Conservation (phyloP, 208 protist genomes). For the Zelonia costaricensis region DNA sequence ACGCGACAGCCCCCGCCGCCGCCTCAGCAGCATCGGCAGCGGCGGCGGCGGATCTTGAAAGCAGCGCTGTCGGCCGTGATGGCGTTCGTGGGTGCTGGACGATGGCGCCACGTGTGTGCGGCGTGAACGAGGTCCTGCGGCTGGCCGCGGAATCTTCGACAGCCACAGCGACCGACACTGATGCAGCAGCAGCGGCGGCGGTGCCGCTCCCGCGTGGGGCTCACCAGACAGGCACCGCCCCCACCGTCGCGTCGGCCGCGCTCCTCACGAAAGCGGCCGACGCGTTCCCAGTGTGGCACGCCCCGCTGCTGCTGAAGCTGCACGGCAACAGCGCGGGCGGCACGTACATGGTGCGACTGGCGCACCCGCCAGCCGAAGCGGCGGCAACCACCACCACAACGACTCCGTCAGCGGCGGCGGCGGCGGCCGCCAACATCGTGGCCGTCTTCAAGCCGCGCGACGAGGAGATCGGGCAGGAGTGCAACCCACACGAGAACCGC, state of each 20-base stretch:
- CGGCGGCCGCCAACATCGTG: too few species aligned
- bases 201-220: too few species aligned
- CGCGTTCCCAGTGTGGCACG: slow-evolving; percentile 19
- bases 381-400: background rate
- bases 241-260: background rate
- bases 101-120: slow-evolving; percentile 28
- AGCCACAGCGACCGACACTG: background rate
- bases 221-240: too few species aligned
- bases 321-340: slow-evolving; percentile 62
- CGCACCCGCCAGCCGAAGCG: background rate
- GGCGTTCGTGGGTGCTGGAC: slow-evolving; percentile 19
- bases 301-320: slow-evolving; percentile 29
- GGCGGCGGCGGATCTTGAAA: background rate
- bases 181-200: too few species aligned
- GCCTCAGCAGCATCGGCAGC: background rate
- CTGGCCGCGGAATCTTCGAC: background rate
- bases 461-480: slow-evolving; percentile 57
- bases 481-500: slow-evolving; percentile 60
- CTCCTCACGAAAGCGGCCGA: slow-evolving; percentile 7
- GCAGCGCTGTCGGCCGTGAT: background rate
- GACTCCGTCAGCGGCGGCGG: background rate
- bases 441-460: slow-evolving; percentile 72
- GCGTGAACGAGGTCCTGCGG: slow-evolving; percentile 38
- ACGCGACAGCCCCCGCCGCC: background rate
- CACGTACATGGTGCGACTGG: slow-evolving; percentile 62